Base-by-base conservation (phyloP, 2,329 filamentous ascomycete species). In the Ceratocystis alfenasii region DNA sequence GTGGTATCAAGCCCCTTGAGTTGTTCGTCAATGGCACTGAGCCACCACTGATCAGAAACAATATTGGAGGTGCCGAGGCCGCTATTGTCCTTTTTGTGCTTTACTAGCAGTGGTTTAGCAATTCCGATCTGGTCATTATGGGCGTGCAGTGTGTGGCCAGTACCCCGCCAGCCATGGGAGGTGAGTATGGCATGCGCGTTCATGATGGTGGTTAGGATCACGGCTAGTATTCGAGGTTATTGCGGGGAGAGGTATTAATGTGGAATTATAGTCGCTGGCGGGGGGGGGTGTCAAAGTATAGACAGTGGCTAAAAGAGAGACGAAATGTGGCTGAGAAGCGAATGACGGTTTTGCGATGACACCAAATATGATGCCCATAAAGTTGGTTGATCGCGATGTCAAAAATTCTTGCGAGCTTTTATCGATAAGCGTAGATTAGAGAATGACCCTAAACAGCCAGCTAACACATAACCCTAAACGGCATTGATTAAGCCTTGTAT, bases 31-130 rank as follows among this genome's bases (percentile, higher is more conserved):
- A 96, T 96, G 10, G 94, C 94, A 67, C 90, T 87, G 76, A 96
- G 81, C 94, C 94, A 99, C 94, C 94, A 99, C 74, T 96, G 91
- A 73, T 96, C 93, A 70, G 80, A 83, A 25, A 81, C 83, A 69
- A 85, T 82, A 67, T 81, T 79, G 74, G 89, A 90, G 73, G 89
- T 86, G 65, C 93, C 93, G 4, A 97, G 79, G 28, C 93, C 93
- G 64, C 89, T 80, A 33, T 83, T 87, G 74, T 95, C 88, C 71
- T 87, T 82, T 76, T 95, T 95, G 71, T 89, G 87, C 67, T 88
- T 86, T 66, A 96, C 82, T 46, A 95, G 84, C 33, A 97, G 82
- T 4, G 93, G 93, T 71, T 88, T 89, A 30, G 86, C 85, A 65
- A 97, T 86, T 55, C 93, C 93, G 68, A 87, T 87, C 63, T 81